Conservation (phyloP, 164 flowering plant species). For the Echeveria elegans region DNA sequence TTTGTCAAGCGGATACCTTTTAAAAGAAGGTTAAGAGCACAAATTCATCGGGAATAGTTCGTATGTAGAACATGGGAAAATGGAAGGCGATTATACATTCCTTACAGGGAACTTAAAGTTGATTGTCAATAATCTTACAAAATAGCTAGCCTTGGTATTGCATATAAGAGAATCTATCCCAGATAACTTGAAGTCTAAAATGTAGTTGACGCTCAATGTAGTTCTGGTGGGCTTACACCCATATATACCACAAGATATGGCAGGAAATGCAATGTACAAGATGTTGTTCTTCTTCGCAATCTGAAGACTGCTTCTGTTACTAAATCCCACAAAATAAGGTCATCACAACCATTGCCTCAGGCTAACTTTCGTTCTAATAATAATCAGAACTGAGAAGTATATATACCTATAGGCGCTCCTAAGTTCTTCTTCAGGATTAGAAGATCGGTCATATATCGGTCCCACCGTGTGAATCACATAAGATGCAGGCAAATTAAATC, state of each 20-base stretch:
- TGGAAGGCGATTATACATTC: not conserved
- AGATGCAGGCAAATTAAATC: constrained; percentile 70
- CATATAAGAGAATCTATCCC: not conserved
- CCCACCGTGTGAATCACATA: constrained; percentile 96
- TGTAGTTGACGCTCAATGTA: not conserved
- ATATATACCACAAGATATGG: constrained; percentile 84
- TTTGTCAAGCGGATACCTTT: constrained; percentile 84
- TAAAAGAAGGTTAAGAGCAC: not conserved
- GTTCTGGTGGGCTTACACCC: constrained; percentile 37
- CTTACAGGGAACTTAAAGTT: not conserved
- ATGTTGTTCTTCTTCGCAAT: constrained; percentile 73
- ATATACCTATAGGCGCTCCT: constrained; percentile 62
- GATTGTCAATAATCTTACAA: not conserved
- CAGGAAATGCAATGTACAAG: constrained; percentile 81
- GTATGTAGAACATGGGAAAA: not conserved
- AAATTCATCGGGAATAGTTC: not conserved
- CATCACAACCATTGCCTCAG: not conserved
- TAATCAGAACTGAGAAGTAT: not conserved
- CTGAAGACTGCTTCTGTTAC: constrained; percentile 60
- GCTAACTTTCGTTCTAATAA: not conserved
- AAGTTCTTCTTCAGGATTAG: constrained; percentile 51
- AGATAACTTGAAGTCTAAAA: not conserved
- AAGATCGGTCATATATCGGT: constrained; percentile 56
- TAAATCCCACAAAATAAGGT: not conserved
- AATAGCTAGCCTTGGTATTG: not conserved